phyloP scores from a whole-genome alignment of 352 stramenopile species.

The Globisporangium uncinulatum region DNA sequence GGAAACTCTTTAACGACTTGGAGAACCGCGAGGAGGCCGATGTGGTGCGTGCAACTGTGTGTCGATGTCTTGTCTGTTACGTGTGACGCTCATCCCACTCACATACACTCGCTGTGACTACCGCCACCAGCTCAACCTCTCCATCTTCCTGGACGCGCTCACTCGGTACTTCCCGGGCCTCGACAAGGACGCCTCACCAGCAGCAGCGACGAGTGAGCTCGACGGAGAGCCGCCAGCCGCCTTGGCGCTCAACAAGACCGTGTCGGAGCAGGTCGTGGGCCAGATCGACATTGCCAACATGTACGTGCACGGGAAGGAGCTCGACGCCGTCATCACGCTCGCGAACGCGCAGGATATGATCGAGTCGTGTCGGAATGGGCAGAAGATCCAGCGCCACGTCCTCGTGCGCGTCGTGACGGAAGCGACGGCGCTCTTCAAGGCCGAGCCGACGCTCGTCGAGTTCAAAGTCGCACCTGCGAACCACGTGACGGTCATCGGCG shows the following conservation, averaged over 20 bases:
- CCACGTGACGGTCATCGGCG: slow-evolving; percentile 76
- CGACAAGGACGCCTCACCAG: slow-evolving; percentile 28
- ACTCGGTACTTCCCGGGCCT: slow-evolving; percentile 73
- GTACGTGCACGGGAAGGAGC: slow-evolving; percentile 59
- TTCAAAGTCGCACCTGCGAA: slow-evolving; percentile 62
- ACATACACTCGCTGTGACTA: background rate
- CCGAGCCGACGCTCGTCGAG: slow-evolving; percentile 59
- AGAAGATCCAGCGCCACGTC: slow-evolving; percentile 70
- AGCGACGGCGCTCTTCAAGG: slow-evolving; percentile 40
- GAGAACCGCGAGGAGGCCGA: slow-evolving; percentile 82
- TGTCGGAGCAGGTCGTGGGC: slow-evolving; percentile 58
- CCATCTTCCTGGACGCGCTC: slow-evolving; percentile 68
- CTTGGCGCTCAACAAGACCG: slow-evolving; percentile 29
- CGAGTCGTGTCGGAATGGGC: slow-evolving; percentile 72
- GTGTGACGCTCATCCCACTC: too few species aligned
- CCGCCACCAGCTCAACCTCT: slow-evolving; percentile 57
- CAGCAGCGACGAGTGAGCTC: slow-evolving; percentile 11
- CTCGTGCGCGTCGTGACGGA: slow-evolving; percentile 73
- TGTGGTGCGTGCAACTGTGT: slow-evolving; percentile 50
- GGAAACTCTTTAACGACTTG: slow-evolving; percentile 85
- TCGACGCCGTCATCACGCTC: slow-evolving; percentile 60
- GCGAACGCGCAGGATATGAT: slow-evolving; percentile 64
- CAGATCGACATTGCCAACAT: slow-evolving; percentile 84
- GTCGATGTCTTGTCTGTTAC: background rate
- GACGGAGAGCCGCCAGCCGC: slow-evolving; percentile 11